Evolutionary conservation across 768 basidiomycete species (phyloP).

Genomic region (Psilocybe subaeruginosa): DNA sequence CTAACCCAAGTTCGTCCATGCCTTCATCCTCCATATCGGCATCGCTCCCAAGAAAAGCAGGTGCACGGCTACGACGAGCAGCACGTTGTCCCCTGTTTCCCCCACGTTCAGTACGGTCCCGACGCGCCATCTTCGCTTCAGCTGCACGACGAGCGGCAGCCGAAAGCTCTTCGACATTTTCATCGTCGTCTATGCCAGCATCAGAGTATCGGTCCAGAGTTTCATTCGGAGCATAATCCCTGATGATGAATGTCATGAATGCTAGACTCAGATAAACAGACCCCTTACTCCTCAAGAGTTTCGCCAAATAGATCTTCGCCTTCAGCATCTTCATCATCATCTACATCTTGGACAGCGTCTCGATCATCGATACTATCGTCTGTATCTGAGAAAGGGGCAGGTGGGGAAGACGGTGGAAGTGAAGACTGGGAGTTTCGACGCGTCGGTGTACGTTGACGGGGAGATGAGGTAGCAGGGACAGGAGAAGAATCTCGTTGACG

Average conservation of each 20-base stretch:
- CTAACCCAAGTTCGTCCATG: constrained; percentile 65
- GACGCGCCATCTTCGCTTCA: constrained; percentile 84
- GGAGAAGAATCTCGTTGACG: constrained; percentile 64
- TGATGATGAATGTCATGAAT: constrained; percentile 27
- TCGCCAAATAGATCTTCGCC: constrained; percentile 94
- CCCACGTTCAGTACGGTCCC: constrained; percentile 75
- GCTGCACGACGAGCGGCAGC: constrained; percentile 75
- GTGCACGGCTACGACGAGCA: constrained; percentile 78
- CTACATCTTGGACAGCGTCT: constrained; percentile 64
- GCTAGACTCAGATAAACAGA: constrained; percentile 11
- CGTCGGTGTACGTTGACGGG: constrained; percentile 42
- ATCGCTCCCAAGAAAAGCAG: constrained; percentile 85
- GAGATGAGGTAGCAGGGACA: constrained; percentile 47
- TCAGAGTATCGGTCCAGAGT: constrained; percentile 87
- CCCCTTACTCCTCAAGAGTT: constrained; percentile 67
- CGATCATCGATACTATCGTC: constrained; percentile 79
- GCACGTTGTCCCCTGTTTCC: constrained; percentile 76
- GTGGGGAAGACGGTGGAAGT: constrained; percentile 85
- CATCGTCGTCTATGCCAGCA: constrained; percentile 83
- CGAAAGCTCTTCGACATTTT: constrained; percentile 69
- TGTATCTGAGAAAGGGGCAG: constrained; percentile 82
- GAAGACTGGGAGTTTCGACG: constrained; percentile 71
- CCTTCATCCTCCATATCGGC: constrained; percentile 81
- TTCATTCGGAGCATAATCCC: constrained; percentile 87
- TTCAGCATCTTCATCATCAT: constrained; percentile 78